Percentiles rank a stretch among this genome's conserved stretches.
These are phyloP conservation scores for Gastrodia elata DNA, from an alignment of 106 monocot species.

Conservation along the genomic window DNA sequence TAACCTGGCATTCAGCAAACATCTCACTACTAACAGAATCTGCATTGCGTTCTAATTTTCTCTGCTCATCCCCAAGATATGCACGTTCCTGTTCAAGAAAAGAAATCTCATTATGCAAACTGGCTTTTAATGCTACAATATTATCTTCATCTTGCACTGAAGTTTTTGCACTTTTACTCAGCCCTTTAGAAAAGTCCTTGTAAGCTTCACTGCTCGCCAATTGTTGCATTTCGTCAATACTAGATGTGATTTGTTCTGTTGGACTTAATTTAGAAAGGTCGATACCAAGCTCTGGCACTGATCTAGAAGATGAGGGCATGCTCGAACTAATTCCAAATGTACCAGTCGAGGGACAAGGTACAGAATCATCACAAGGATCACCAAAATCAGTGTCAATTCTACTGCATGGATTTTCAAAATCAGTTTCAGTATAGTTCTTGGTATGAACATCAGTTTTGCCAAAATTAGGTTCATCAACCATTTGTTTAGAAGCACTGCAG, in stretches of 20 bases:
- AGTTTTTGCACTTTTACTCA: conserved; percentile 6
- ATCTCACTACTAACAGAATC: conserved; percentile 92
- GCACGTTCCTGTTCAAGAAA: conserved; percentile 56
- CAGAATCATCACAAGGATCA: conserved; percentile 2
- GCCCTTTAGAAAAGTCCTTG: conserved; percentile 3
- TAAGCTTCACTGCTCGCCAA: conserved; percentile 1
- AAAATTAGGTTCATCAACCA: conserved; percentile 7
- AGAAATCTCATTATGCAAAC: conserved; percentile 56
- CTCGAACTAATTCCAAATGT: neutral
- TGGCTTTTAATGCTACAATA: conserved; percentile 21
- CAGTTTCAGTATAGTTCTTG: conserved; percentile 7
- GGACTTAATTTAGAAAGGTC: conserved; percentile 7
- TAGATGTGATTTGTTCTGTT: conserved; percentile 8
- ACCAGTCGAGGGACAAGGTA: conserved; percentile 1
- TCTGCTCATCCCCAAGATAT: conserved; percentile 63
- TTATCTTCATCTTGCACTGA: conserved; percentile 11
- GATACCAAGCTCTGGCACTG: neutral
- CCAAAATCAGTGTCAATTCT: conserved; percentile 4
- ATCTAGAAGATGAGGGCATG: neutral
- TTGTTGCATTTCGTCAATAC: conserved; percentile 5
- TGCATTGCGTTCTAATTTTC: conserved; percentile 83
- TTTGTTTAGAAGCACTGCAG: conserved; percentile 6
- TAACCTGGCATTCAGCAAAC: conserved; percentile 98
- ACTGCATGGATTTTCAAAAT: neutral
- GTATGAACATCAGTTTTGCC: conserved; percentile 2